phyloP scores from a whole-genome alignment of 2,329 filamentous ascomycete genomes.

The Zymoseptoria crescenta region DNA sequence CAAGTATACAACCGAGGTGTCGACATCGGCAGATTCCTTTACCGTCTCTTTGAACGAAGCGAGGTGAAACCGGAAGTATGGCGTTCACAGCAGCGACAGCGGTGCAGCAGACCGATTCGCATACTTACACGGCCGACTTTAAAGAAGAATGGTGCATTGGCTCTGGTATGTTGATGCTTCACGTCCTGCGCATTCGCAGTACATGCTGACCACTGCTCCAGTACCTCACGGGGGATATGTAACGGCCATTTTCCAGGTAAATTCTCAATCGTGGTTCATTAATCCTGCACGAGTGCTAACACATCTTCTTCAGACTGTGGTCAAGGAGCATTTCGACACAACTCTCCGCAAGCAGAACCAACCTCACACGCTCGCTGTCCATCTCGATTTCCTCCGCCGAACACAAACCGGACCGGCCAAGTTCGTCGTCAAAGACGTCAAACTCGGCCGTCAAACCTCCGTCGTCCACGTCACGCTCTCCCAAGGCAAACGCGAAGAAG shows the following conservation, averaged over 20 bases:
- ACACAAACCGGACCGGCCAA: conserved; percentile 51
- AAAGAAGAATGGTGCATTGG: conserved; percentile 58
- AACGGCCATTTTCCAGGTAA: conserved; percentile 46
- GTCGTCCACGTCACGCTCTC: conserved; percentile 55
- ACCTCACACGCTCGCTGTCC: conserved; percentile 56
- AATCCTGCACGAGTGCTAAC: not conserved
- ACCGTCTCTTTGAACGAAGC: not conserved
- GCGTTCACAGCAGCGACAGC: conserved; percentile 36
- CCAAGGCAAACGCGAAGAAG: conserved; percentile 48
- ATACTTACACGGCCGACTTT: conserved; percentile 52
- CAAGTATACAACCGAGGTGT: not conserved
- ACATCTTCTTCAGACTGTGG: conserved; percentile 42
- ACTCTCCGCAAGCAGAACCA: conserved; percentile 52
- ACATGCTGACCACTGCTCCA: conserved; percentile 22
- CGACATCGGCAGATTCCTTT: not conserved
- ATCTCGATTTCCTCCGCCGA: conserved; percentile 58
- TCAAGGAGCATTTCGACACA: conserved; percentile 50
- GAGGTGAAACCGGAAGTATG: conserved; percentile 10
- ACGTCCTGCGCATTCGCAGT: not conserved
- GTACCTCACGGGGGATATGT: conserved; percentile 67
- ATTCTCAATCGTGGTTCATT: not conserved
- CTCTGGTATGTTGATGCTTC: conserved; percentile 38
- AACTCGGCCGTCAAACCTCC: conserved; percentile 56
- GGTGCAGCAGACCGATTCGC: conserved; percentile 43
- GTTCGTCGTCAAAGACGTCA: conserved; percentile 54